Conservation (phyloP, 148 eudicot genomes). For the Persicaria tinctoria region DNA sequence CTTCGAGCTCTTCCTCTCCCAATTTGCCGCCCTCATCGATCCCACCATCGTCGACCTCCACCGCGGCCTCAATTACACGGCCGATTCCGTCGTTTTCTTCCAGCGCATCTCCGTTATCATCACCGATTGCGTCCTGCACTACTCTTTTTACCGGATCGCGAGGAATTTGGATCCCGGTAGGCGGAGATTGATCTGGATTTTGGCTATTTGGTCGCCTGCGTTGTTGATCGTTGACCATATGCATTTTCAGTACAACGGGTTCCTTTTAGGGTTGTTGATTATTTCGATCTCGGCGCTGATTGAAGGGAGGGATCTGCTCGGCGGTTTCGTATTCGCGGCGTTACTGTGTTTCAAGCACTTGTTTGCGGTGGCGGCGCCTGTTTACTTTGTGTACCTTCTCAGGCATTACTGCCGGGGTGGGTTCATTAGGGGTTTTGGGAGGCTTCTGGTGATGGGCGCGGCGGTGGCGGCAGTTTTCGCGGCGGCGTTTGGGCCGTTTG, state of each 20-base stretch:
- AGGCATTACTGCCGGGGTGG: conserved; percentile 85
- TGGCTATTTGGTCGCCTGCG: conserved; percentile 74
- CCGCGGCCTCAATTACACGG: conserved; percentile 47
- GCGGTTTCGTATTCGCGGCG: conserved; percentile 75
- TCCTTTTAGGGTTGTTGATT: conserved; percentile 64
- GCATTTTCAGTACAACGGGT: conserved; percentile 98
- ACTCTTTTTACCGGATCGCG: conserved; percentile 35
- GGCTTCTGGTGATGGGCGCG: conserved; percentile 57
- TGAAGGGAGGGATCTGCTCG: conserved; percentile 75
- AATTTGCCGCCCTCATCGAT: conserved; percentile 43
- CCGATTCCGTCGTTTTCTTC: conserved; percentile 34
- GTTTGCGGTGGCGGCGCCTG: conserved; percentile 95
- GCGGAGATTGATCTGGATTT: conserved; percentile 57
- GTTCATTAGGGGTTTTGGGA: conserved; percentile 51
- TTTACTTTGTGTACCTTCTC: conserved; percentile 86
- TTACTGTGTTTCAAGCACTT: conserved; percentile 84
- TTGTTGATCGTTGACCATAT: conserved; percentile 81
- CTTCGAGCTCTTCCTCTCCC: conserved; percentile 60
- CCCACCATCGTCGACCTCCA: conserved; percentile 54
- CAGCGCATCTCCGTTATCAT: conserved; percentile 57
- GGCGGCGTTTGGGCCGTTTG: conserved; percentile 89
- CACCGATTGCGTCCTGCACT: conserved; percentile 40
- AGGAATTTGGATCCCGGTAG: conserved; percentile 20
- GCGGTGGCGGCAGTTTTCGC: conserved; percentile 50
- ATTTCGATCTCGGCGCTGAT: conserved; percentile 56